These are phyloP conservation scores for Elsinoe necatrix DNA, from an alignment of 2,329 filamentous ascomycete genomes.

Conservation along the genomic window DNA sequence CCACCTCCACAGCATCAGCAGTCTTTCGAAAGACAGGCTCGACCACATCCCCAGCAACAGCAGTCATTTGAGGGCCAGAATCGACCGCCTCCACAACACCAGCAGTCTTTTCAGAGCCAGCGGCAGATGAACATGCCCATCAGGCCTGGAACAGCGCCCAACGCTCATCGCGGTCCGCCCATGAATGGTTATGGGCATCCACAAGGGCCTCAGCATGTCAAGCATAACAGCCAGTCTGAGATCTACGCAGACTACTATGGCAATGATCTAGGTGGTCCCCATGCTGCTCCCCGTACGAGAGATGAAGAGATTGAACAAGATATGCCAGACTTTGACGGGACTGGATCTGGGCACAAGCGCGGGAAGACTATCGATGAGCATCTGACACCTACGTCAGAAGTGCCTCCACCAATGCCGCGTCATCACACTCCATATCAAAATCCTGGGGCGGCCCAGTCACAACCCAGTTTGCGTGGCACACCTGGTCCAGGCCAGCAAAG, in stretches of 20 bases:
- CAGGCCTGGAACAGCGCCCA: constrained; percentile 3
- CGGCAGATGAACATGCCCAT: constrained; percentile 7
- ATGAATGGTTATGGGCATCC: constrained; percentile 2
- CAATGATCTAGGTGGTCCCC: constrained; percentile 24
- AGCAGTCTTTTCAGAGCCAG: not conserved
- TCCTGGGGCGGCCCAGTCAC: constrained; percentile 31
- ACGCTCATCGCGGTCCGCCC: not conserved
- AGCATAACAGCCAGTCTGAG: constrained; percentile 40
- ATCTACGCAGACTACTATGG: constrained; percentile 44
- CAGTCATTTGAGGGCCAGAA: too few relatives aligned
- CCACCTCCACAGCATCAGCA: not conserved
- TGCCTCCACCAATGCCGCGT: constrained; percentile 16
- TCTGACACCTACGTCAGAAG: constrained; percentile 18
- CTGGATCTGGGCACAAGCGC: constrained; percentile 22
- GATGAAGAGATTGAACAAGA: constrained; percentile 44
- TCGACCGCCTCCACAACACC: not conserved
- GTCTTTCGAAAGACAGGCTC: not conserved
- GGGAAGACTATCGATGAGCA: constrained; percentile 27
- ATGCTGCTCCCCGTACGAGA: constrained; percentile 25
- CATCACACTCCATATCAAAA: constrained; percentile 54
- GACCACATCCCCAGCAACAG: not conserved
- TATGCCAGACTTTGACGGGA: constrained; percentile 56
- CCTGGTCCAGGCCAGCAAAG: not conserved
- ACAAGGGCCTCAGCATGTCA: constrained; percentile 17
- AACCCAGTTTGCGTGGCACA: constrained; percentile 2